Percentiles rank a stretch among this genome's conserved stretches.
phyloP scores from a whole-genome alignment of 1,284 basidiomycete species.

The Trichosporon ovoides region DNA sequence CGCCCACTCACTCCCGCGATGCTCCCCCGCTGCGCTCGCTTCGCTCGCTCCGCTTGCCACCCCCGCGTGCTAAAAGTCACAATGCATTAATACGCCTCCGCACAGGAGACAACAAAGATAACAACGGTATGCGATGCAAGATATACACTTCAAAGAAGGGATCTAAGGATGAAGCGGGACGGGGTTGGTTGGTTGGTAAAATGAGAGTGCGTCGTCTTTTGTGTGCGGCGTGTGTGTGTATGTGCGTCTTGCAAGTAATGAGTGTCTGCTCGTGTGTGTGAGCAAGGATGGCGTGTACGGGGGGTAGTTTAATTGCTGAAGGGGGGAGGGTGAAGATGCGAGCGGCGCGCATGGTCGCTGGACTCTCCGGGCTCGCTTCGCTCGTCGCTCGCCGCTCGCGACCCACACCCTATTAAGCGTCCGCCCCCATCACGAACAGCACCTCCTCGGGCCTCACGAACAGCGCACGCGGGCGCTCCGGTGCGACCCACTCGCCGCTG shows the following conservation, averaged over 20 bases:
- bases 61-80: not conserved
- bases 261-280: too few species aligned
- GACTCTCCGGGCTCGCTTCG: not conserved
- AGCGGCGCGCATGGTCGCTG: not conserved
- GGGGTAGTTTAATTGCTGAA: too few species aligned
- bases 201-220: not conserved
- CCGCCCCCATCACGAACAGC: slow-evolving; percentile 40
- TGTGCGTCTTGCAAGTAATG: not conserved
- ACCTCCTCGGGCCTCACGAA: slow-evolving; percentile 42
- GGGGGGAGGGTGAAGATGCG: too few species aligned
- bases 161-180: not conserved
- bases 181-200: not conserved
- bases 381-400: too few species aligned
- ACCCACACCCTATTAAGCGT: slow-evolving; percentile 19
- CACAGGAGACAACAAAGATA: not conserved
- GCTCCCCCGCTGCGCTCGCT: too few species aligned
- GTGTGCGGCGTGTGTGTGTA: not conserved
- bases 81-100: not conserved
- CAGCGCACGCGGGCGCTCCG: slow-evolving; percentile 29
- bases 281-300: too few species aligned
- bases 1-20: too few species aligned
- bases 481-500: slow-evolving; percentile 15
- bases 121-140: slow-evolving; percentile 5
- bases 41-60: too few species aligned
- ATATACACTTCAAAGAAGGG: not conserved